Base-by-base conservation (phyloP, 371 early-diverging fungal species). In the Mucor lusitanicus region DNA sequence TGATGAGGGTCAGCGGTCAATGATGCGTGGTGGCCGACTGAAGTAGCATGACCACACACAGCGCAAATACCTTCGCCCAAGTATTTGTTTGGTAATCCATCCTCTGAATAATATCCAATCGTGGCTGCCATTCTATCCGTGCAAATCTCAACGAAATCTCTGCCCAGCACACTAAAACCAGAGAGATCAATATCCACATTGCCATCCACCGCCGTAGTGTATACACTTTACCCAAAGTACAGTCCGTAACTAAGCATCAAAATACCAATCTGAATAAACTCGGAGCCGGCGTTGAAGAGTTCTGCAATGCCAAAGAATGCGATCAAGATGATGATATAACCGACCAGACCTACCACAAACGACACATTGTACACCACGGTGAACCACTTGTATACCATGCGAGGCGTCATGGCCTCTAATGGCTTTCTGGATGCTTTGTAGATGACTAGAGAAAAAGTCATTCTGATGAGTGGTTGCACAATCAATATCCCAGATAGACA, bases 131-230 rank as follows among this genome's bases (percentile, higher is more conserved):
- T 95, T 35, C 90, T 83, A 69, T 92, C 93, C 3, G 90, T 82
- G 54, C 94, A 89, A 23, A 92, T 86, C 67, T 93, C 95, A 0
- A 94, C 95, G 77, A 92, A 89, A 77, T 95, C 94, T 39, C 94
- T 86, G 50, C 92, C 90, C 48, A 94, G 82, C 7, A 91, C 88
- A 61, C 89, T 90, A 63, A 13, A 13, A 13, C 19, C 9, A 53
- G 23, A 53, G 1, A 42, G n/a, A 44, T 44, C 44, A 44, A 6
- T 8, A 44, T 44, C 6, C 7, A n/a, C 33, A 0, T 1, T 13
- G 1, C 37, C 13, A 37, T 37, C 37, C 1, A 2, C 37, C 37
- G 13, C 13, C 37, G 13, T 12, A 13, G 37, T 13, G 13, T 13
- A 46, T 15, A 7, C 23, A 23, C 35, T 64, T 75, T 85, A 90